Base-by-base conservation (phyloP, 768 basidiomycete genomes). In the Butyriboletus loyo region DNA sequence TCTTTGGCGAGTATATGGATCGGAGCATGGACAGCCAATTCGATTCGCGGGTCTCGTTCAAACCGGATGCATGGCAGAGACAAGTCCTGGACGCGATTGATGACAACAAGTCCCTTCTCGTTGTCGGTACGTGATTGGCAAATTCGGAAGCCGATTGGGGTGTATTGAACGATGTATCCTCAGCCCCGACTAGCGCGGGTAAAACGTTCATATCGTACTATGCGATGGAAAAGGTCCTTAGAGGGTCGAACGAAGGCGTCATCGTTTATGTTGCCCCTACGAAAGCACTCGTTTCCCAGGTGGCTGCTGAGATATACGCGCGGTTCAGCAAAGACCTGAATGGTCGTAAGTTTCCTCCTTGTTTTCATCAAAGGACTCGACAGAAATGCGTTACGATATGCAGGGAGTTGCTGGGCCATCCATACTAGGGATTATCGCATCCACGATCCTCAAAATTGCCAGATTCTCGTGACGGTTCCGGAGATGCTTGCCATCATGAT, bases 151-250 rank as follows among this genome's bases (percentile, higher is more conserved):
- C 4, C 5, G 31, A 34, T 25, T 38, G 5, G 0, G n/a, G 4
- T 45, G 21, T 34, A 44, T 24, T 57, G 30, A 63, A 22, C 7
- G 15, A 28, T 15, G 28, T 35, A 46, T 31, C 7, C 38, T 5
- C 58, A 86, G 84, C 84, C 4, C 85, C 85, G 1, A 86, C 84
- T 1, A 84, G 83, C 65, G 85, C 85, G 1, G 85, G 86, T 27
- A 89, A 89, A 66, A 88, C 87, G 0, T 89, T 89, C 61, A 86
- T 89, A 38, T 85, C 84, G 3, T 89, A 77, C 65, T 87, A 87
- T 57, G 86, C 87, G 0, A 88, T 89, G 86, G 85, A 87, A 63
- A 78, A 79, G 55, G 72, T 86, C 14, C 68, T 89, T 3, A 71
- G 82, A 49, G 73, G 72, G 36, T 84, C 84, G 0, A 82, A 89